Evolutionary conservation across 768 basidiomycete species (phyloP), one percentile per base, ranked within the genome.

Genomic region (Naematelia aurantialba): DNA sequence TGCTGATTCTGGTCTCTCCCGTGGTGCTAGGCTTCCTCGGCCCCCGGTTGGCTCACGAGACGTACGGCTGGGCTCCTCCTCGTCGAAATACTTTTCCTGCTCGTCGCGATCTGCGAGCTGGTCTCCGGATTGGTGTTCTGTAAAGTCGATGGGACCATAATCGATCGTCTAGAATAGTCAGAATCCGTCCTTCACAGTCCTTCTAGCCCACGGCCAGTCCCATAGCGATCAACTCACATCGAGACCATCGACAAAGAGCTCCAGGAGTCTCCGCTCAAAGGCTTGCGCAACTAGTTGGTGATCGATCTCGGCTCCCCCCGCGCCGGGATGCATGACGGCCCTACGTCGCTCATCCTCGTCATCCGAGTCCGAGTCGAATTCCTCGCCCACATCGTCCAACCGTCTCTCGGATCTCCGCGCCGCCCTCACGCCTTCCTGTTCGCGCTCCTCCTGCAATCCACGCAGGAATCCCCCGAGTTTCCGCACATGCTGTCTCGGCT

Each of bases 341-440:
- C 17, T 50, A 50, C 17, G 44, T 39, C 45, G 24, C 51, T 58
- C 61, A 14, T 56, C 55, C 42, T 70, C 75, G 8, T 67, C 65
- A 51, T 71, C 69, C 42, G 56, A 88, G 1, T 81, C 83, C 73
- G 89, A 92, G 26, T 96, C 86, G 8, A 96, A 82, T 63, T 83
- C 87, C 76, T 87, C 85, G 59, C 92, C 79, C 13, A 89, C 90
- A 12, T 82, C 84, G 61, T 90, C 85, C 78, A 85, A 47, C 45
- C 60, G 30, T 48, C 73, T 55, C 54, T 74, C 72, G 21, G 45
- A 59, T 45, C 73, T 47, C 55, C 65, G 65, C 0, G 81, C 24
- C 81, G 63, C 81, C 25, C 82, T 79, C 25, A 80, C 72, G n/a
- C 81, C 78, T 65, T 81, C 83, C 47, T 58, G 62, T 58, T 75